Evolutionary conservation across 306 rosid genomes (phyloP), one percentile per base, ranked within the genome.

Genomic region (Inga oerstediana): DNA sequence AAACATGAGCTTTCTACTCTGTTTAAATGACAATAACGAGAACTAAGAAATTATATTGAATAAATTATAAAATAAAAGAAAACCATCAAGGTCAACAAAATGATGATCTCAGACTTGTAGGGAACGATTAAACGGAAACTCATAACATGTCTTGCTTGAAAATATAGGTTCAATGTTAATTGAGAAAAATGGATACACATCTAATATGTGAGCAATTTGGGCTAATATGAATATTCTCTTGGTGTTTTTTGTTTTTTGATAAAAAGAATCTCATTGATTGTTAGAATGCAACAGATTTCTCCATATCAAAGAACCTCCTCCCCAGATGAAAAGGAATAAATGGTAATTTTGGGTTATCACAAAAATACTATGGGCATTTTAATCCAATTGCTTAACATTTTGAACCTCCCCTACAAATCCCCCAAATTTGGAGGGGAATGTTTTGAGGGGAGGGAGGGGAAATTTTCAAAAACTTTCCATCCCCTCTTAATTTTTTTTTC

Each of bases 271-370:
- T 19, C 64, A 20, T 39, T 7, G 10, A 51, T 97, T 96, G 91
- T 35, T 97, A 76, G 59, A 81, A 80, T 51, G 86, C 79, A 69
- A 5, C 87, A 6, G 97, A 91, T 81, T 92, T 89, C 79, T 95
- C 96, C 78, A 95, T 75, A 84, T 92, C 90, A 37, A 95, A 85
- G 74, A 84, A 92, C 88, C 98, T 91, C 84, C 71, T 80, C 87
- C 30, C 30, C 30, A 27, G 30, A 27, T 27, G 30, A 27, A 27
- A 27, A 27, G 30, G 30, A 27, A 27, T 27, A 27, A 27, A 27
- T 1, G 30, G 30, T 27, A 27, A 27, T 27, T 27, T 27, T 27
- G 30, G 30, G 30, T 27, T 27, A 27, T 27, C 30, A 27, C 30
- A 27, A 27, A 27, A 27, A 27, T 27, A 27, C 30, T 27, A 27